Conservation (phyloP, 768 basidiomycete genomes). For the Lactifluus volemus region DNA sequence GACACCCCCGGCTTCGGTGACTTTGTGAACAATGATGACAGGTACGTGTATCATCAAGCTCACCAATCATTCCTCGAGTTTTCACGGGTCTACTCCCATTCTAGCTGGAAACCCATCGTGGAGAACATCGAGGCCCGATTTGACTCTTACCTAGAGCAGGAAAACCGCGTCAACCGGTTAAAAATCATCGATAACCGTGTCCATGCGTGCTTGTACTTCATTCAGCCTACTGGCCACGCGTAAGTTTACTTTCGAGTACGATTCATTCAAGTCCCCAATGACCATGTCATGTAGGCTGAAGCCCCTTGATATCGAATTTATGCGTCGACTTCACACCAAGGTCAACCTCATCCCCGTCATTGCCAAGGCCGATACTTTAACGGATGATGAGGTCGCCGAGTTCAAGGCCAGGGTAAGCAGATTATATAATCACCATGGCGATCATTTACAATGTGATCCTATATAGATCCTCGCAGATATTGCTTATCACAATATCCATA, state of each 20-base stretch:
- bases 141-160: conserved; percentile 95
- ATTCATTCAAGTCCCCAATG: background rate
- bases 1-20: conserved; percentile 99
- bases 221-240: conserved; percentile 98
- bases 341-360: conserved; percentile 99
- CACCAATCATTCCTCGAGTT: conserved; percentile 8
- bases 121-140: conserved; percentile 98
- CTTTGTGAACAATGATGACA: conserved; percentile 98
- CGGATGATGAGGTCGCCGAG: conserved; percentile 86
- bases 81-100: conserved; percentile 14
- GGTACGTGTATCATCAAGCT: conserved; percentile 36
- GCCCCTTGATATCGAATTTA: conserved; percentile 98
- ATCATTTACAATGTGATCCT: background rate
- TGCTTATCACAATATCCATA: conserved; percentile 89
- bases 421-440: background rate
- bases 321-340: conserved; percentile 93
- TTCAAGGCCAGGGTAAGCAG: conserved; percentile 84
- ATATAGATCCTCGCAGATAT: conserved; percentile 85
- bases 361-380: conserved; percentile 96
- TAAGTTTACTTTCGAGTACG: conserved; percentile 34
- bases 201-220: conserved; percentile 98
- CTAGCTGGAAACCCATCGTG: conserved; percentile 95
- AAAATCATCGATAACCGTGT: conserved; percentile 96
- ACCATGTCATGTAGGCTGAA: conserved; percentile 58
- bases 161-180: conserved; percentile 92